These are phyloP conservation scores for Tremella mesenterica DNA, from an alignment of 768 basidiomycete species.

Conservation along the genomic window DNA sequence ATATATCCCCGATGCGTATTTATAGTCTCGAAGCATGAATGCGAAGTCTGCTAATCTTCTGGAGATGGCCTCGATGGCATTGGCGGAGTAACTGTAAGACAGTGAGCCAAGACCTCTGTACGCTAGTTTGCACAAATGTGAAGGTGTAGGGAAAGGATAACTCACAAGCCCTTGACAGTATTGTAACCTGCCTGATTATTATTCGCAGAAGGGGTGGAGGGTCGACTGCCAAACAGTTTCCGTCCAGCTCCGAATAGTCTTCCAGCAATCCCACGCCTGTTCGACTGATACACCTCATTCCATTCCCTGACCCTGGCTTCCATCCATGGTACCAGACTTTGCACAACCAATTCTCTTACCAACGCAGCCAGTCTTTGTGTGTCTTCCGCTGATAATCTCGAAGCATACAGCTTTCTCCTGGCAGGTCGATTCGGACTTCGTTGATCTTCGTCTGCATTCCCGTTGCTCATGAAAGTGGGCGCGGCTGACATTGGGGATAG, in stretches of 20 bases:
- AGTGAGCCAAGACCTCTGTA: not conserved
- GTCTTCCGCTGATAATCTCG: slow-evolving; percentile 27
- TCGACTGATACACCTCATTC: slow-evolving; percentile 60
- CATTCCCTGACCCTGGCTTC: slow-evolving; percentile 86
- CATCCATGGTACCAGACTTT: slow-evolving; percentile 93
- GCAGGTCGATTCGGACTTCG: slow-evolving; percentile 12
- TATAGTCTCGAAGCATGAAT: slow-evolving; percentile 82
- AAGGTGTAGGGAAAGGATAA: not conserved
- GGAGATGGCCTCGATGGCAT: slow-evolving; percentile 39
- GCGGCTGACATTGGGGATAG: slow-evolving; percentile 27
- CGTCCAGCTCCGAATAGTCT: slow-evolving; percentile 47
- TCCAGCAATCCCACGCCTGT: slow-evolving; percentile 45
- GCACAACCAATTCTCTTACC: slow-evolving; percentile 75
- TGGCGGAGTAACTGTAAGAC: slow-evolving; percentile 39
- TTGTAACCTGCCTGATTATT: slow-evolving; percentile 37
- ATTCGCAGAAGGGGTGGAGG: slow-evolving; percentile 30
- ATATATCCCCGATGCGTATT: slow-evolving; percentile 73
- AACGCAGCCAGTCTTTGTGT: slow-evolving; percentile 51
- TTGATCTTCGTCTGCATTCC: slow-evolving; percentile 5
- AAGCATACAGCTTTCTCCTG: slow-evolving; percentile 27
- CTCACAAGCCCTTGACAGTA: slow-evolving; percentile 44
- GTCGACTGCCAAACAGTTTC: slow-evolving; percentile 46
- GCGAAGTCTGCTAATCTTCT: slow-evolving; percentile 92
- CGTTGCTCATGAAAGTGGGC: slow-evolving; percentile 9
- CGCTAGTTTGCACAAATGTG: no score